Evolutionary conservation across 805 yeast genomes (phyloP).

Genomic region (Tetrapisispora iriomotensis): DNA sequence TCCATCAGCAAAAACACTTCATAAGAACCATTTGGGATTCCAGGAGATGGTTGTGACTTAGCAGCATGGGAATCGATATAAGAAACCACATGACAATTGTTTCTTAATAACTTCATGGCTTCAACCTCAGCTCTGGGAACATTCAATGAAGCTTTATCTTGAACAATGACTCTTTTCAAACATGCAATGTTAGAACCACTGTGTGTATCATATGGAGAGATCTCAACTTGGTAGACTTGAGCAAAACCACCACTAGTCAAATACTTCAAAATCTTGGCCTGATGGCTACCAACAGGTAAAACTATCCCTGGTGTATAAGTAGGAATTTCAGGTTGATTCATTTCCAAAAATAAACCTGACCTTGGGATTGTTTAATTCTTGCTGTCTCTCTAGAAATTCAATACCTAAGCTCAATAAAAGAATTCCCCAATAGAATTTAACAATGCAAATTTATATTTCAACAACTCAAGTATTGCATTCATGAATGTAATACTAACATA

Average conservation of each 20-base stretch:
- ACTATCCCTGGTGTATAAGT: slow-evolving; percentile 70
- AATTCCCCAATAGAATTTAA: too few species aligned
- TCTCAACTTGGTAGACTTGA: slow-evolving; percentile 75
- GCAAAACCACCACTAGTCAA: slow-evolving; percentile 93
- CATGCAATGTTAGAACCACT: slow-evolving; percentile 60
- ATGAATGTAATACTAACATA: too few species aligned
- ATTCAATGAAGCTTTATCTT: slow-evolving; percentile 75
- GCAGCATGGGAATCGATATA: slow-evolving; percentile 95
- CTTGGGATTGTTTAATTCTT: too few species aligned
- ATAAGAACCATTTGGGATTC: slow-evolving; percentile 42
- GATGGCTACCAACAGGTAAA: slow-evolving; percentile 77
- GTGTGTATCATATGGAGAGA: slow-evolving; percentile 48
- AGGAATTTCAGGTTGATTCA: slow-evolving; percentile 44
- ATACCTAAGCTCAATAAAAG: too few species aligned
- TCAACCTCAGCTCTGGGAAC: slow-evolving; percentile 90
- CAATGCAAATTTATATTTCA: too few species aligned
- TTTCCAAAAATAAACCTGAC: too few species aligned
- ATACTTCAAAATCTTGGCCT: slow-evolving; percentile 56
- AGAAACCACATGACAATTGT: slow-evolving; percentile 70
- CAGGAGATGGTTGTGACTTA: slow-evolving; percentile 34
- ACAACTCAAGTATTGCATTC: too few species aligned
- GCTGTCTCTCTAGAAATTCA: too few species aligned
- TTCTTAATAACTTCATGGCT: slow-evolving; percentile 84
- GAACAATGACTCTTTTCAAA: slow-evolving; percentile 86
- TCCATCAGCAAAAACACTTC: slow-evolving; percentile 79